Evolutionary conservation across 2,329 filamentous ascomycete genomes (phyloP).

Genomic region (Falciphora oryzae): DNA sequence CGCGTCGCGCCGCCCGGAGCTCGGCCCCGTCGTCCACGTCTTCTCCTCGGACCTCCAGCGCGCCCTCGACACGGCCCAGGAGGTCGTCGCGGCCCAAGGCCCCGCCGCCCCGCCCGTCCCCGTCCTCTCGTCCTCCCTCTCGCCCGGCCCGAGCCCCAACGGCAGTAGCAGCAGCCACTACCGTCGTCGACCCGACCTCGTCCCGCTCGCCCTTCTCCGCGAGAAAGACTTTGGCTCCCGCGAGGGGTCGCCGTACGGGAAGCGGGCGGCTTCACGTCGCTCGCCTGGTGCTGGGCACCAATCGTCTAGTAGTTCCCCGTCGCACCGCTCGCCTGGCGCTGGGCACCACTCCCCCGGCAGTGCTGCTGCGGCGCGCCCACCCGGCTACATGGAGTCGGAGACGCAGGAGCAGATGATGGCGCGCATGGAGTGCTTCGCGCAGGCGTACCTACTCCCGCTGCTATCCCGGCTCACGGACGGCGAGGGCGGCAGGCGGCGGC

Average conservation of each 20-base stretch:
- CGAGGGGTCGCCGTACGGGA: constrained; percentile 57
- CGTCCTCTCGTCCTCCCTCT: background rate
- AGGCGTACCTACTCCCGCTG: constrained; percentile 55
- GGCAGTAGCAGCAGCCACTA: background rate
- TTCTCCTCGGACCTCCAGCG: constrained; percentile 76
- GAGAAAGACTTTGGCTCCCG: constrained; percentile 71
- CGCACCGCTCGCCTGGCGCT: background rate
- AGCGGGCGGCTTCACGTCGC: constrained; percentile 15
- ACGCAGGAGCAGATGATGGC: constrained; percentile 58
- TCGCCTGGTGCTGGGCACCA: background rate
- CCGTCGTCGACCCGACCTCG: constrained; percentile 24
- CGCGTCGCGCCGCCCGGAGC: constrained; percentile 21
- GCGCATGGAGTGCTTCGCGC: constrained; percentile 62
- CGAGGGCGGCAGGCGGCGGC: constrained; percentile 18
- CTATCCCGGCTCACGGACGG: constrained; percentile 45
- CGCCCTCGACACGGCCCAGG: constrained; percentile 64
- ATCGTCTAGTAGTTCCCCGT: background rate
- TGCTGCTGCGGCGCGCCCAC: constrained; percentile 3
- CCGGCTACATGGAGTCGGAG: constrained; percentile 49
- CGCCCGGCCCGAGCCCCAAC: too few relatives aligned
- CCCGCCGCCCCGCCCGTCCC: background rate
- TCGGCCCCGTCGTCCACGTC: constrained; percentile 49
- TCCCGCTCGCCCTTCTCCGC: constrained; percentile 46
- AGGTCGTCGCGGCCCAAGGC: constrained; percentile 53
- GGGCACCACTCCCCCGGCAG: background rate